phyloP scores from a whole-genome alignment of 371 early-diverging fungal species.

The Saksenaea oblongispora region DNA sequence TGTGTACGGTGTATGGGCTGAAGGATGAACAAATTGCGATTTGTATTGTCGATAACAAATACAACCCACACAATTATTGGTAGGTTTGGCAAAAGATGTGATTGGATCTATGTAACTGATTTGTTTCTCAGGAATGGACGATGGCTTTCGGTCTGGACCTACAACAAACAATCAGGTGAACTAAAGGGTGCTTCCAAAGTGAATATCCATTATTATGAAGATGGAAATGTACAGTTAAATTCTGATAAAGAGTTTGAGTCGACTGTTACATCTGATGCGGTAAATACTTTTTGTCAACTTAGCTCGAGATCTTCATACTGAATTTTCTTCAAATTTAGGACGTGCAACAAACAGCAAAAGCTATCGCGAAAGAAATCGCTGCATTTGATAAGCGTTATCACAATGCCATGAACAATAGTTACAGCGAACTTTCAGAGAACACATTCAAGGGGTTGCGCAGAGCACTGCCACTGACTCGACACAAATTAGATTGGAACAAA shows the following conservation, averaged over 20 bases:
- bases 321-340: slow-evolving; percentile 35
- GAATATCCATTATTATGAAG: slow-evolving; percentile 96
- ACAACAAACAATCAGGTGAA: slow-evolving; percentile 55
- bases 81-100: slow-evolving; percentile 15
- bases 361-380: slow-evolving; percentile 64
- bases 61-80: slow-evolving; percentile 92
- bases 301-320: background rate
- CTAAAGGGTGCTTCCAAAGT: slow-evolving; percentile 74
- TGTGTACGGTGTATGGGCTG: slow-evolving; percentile 61
- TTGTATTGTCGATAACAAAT: slow-evolving; percentile 86
- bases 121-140: slow-evolving; percentile 76
- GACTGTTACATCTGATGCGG: slow-evolving; percentile 28
- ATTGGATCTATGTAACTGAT: background rate
- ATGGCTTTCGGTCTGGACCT: slow-evolving; percentile 86
- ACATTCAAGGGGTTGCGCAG: slow-evolving; percentile 92
- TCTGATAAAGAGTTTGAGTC: slow-evolving; percentile 64
- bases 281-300: slow-evolving; percentile 9
- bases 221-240: slow-evolving; percentile 96
- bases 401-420: slow-evolving; percentile 79
- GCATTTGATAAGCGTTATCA: slow-evolving; percentile 85
- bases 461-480: slow-evolving; percentile 88
- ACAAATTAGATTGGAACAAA: slow-evolving; percentile 93
- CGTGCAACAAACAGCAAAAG: slow-evolving; percentile 46
- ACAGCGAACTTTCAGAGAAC: slow-evolving; percentile 75
- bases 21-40: slow-evolving; percentile 57